Base-by-base conservation (phyloP, 352 stramenopile genomes). In the Pythium sp. region DNA sequence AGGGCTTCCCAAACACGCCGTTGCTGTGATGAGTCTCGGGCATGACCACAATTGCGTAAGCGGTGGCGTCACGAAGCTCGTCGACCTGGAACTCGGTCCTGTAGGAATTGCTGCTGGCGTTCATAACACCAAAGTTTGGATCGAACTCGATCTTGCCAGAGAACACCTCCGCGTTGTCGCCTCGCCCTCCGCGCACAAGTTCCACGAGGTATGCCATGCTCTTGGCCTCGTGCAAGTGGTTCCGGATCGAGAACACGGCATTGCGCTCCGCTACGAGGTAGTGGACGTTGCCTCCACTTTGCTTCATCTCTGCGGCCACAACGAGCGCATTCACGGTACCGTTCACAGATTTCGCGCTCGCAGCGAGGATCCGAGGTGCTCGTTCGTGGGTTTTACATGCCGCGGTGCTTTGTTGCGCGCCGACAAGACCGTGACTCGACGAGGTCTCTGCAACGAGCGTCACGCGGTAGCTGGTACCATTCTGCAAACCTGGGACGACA, bases 11-110 rank as follows among this genome's bases (percentile, higher is more conserved):
- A 41, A 90, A 90, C 15, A 93, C 73, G 2, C 87, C 86, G 65
- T 80, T 74, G 53, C 87, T 95, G 5, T 63, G 66, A 20, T 74
- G 74, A 0, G 87, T 94, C 38, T 95, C 86, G 2, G 86, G 72
- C 34, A 95, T 69, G 11, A 95, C 41, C 28, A 73, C 72, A 47
- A 95, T 69, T 18, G 69, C 69, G 60, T 94, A 93, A 15, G 70
- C 46, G 0, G 82, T 83, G 32, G 75, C 71, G 30, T 90, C 84
- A 2, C 65, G 41, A 2, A 94, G 74, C 7, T 66, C 78, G 2
- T 68, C 63, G 56, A 94, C 71, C 9, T 77, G 43, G 59, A 88
- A 82, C 5, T 70, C 32, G 5, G 74, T 32, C 32, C 60, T 64
- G 47, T 41, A 24, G 1, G 43, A 22, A 8, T 15, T 49, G 54